Conservation (phyloP, 1,139 yeast genomes). For the Scheffersomyces lignicola region DNA sequence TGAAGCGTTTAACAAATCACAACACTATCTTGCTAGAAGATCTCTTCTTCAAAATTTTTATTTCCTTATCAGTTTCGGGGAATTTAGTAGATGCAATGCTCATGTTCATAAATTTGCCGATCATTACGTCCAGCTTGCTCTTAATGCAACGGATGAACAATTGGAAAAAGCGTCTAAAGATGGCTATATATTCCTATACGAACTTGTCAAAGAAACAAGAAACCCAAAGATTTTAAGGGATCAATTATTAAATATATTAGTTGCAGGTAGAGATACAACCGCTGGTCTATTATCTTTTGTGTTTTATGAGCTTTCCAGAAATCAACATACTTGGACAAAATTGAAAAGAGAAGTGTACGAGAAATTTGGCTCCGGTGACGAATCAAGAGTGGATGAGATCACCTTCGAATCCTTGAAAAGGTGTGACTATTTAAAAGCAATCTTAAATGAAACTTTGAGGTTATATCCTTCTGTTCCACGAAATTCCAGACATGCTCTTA, state of each 20-base stretch:
- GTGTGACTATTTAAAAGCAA: conserved; percentile 47
- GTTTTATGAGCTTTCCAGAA: conserved; percentile 22
- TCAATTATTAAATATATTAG: conserved; percentile 28
- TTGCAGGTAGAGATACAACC: conserved; percentile 33
- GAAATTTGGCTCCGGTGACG: conserved; percentile 21
- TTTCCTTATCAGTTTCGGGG: conserved; percentile 21
- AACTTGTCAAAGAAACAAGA: conserved; percentile 26
- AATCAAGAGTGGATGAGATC: conserved; percentile 18
- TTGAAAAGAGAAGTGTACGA: conserved; percentile 19
- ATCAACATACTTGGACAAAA: conserved; percentile 20
- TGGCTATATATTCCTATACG: conserved; percentile 27
- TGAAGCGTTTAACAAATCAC: conserved; percentile 30
- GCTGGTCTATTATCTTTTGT: conserved; percentile 27
- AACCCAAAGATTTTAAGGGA: conserved; percentile 25
- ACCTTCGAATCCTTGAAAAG: conserved; percentile 49
- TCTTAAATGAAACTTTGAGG: conserved; percentile 51
- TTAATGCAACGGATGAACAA: conserved; percentile 23
- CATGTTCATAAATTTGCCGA: conserved; percentile 30
- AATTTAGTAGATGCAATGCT: conserved; percentile 20
- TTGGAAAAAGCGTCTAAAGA: conserved; percentile 18
- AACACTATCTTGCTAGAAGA: conserved; percentile 28
- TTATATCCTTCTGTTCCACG: conserved; percentile 55
- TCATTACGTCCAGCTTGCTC: conserved; percentile 29
- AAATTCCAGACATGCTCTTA: conserved; percentile 45
- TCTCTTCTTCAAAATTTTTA: conserved; percentile 29